Conservation (phyloP, 2,329 filamentous ascomycete species). For the Fusarium staphyleae region DNA sequence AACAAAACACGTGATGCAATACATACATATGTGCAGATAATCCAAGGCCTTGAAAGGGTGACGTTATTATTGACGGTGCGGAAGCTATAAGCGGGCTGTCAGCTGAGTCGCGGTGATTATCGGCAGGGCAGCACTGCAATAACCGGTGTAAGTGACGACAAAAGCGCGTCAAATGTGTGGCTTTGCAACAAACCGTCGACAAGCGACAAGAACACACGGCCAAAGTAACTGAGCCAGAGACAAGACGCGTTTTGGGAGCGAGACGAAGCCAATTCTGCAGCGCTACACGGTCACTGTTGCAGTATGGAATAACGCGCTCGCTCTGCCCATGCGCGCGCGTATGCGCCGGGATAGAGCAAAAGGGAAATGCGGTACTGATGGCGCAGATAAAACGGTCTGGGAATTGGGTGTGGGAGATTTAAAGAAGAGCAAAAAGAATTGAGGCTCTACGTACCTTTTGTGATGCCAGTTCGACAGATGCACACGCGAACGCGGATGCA, state of each 20-base stretch:
- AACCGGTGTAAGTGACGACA: constrained; percentile 41
- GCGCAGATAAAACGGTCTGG: background rate
- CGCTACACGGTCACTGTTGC: constrained; percentile 14
- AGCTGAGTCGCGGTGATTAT: constrained; percentile 29
- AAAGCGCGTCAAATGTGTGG: constrained; percentile 12
- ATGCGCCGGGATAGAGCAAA: background rate
- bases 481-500: constrained; percentile 31
- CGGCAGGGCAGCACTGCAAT: constrained; percentile 26
- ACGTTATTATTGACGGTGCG: background rate
- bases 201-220: constrained; percentile 13
- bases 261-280: constrained; percentile 2
- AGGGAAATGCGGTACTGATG: background rate
- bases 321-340: background rate
- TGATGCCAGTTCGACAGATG: constrained; percentile 24
- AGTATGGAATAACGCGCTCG: constrained; percentile 21
- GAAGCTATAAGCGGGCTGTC: constrained; percentile 37
- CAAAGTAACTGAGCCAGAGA: background rate
- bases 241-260: constrained; percentile 17
- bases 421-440: constrained; percentile 6
- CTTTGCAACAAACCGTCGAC: constrained; percentile 10
- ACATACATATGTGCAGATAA: background rate
- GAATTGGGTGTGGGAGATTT: background rate
- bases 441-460: constrained; percentile 40
- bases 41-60: background rate
- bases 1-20: constrained; percentile 14